Evolutionary conservation across 1,284 basidiomycete species (phyloP), one percentile per base, ranked within the genome.

Genomic region (Cryptococcus sp.): DNA sequence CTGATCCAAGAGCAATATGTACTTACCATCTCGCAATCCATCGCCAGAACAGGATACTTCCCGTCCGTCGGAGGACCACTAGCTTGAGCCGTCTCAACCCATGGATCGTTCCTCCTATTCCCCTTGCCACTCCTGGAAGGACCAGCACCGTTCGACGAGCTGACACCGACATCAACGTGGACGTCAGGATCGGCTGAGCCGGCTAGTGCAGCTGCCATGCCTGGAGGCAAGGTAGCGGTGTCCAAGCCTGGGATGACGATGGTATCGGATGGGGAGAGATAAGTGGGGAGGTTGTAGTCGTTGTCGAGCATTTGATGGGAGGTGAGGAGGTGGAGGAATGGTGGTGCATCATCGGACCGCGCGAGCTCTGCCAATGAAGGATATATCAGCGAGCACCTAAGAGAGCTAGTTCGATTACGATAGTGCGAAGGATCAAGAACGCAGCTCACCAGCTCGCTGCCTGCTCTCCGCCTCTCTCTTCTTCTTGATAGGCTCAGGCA

Each of bases 1-100:
- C 46, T 48, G 3, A 42, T 58, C 38, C 57, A 58, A 23, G 11
- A 41, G 40, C 7, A 20, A 30, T 16, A 19, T 38, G 20, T 13
- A 63, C 84, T 58, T 63, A 91, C 92, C 93, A 96, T 96, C 77
- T 96, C 93, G 75, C 93, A 97, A 80, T 96, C 93, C 43, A 96
- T 75, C 0, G 84, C 82, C 47, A 78, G 56, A 35, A 81, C 70
- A 39, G 69, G 59, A 58, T 73, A 70, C 58, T 67, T 52, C 55
- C 72, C 70, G 41, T 62, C 71, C 27, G 41, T 64, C 40, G 62
- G 70, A 52, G 57, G 68, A 54, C 58, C 71, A 19, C 61, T 56
- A 0, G 75, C 71, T 57, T 85, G 70, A 1, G 90, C 87, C 0
- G 88, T 91, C 78, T 96, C 90, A 10, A 89, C 69, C 79, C 80